These are phyloP conservation scores for Rhodofomes roseus DNA, from an alignment of 1,284 basidiomycete genomes.

Conservation along the genomic window DNA sequence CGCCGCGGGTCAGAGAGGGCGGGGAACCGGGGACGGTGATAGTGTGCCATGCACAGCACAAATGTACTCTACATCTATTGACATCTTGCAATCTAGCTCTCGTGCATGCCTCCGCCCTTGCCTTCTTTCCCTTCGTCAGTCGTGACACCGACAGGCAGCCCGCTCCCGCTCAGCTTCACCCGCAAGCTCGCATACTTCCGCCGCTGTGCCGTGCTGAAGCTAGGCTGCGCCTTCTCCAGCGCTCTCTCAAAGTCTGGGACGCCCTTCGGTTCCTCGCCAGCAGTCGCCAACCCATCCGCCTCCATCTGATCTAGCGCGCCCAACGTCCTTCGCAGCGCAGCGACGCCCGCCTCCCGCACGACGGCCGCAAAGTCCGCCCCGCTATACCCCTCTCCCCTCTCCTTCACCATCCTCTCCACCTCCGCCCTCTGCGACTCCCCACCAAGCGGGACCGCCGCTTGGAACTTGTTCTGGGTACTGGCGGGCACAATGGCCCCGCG, in stretches of 20 bases:
- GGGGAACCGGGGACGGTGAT: slow-evolving; percentile 50
- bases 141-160: slow-evolving; percentile 48
- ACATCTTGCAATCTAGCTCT: neutral
- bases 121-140: neutral
- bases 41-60: slow-evolving; percentile 61
- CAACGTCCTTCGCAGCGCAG: slow-evolving; percentile 72
- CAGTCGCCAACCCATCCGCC: slow-evolving; percentile 11
- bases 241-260: slow-evolving; percentile 79
- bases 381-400: slow-evolving; percentile 81
- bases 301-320: slow-evolving; percentile 62
- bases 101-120: neutral
- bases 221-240: slow-evolving; percentile 82
- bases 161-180: slow-evolving; percentile 74
- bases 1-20: slow-evolving; percentile 41
- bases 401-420: slow-evolving; percentile 49
- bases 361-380: slow-evolving; percentile 88
- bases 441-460: slow-evolving; percentile 63
- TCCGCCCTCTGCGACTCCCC: slow-evolving; percentile 23
- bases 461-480: no score
- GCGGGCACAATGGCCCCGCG: no score
- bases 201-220: slow-evolving; percentile 80
- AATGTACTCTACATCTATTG: neutral
- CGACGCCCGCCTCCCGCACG: slow-evolving; percentile 87
- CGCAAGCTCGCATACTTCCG: slow-evolving; percentile 56
- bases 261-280: slow-evolving; percentile 17